Conservation (phyloP, 2,329 filamentous ascomycete species). For the Aspergillus pseudoterreus region DNA sequence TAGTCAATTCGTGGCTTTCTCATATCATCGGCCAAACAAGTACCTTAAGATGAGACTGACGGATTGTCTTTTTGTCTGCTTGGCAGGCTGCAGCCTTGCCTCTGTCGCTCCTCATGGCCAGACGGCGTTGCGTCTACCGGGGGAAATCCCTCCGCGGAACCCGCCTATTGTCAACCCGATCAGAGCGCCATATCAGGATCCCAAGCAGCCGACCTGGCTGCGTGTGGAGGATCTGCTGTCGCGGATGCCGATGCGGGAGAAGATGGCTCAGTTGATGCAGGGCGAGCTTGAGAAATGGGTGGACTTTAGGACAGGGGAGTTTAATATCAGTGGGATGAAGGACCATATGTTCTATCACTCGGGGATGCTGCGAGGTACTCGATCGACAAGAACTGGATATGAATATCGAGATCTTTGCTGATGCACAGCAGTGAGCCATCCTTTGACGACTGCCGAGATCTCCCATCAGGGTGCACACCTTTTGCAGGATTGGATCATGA, state of each 20-base stretch:
- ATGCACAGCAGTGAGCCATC: not conserved
- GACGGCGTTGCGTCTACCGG: not conserved
- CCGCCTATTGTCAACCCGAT: not conserved
- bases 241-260: not conserved
- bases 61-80: not conserved
- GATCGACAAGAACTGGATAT: not conserved
- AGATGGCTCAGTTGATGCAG: not conserved
- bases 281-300: not conserved
- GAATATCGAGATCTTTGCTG: too few species aligned
- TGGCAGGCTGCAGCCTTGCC: not conserved
- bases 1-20: too few species aligned
- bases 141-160: not conserved
- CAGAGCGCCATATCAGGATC: not conserved
- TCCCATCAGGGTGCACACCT: not conserved
- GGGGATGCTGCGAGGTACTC: not conserved
- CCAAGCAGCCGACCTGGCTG: not conserved
- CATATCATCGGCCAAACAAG: too few species aligned
- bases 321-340: not conserved
- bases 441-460: not conserved
- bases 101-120: not conserved
- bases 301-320: not conserved
- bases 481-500: not conserved
- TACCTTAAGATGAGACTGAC: too few species aligned
- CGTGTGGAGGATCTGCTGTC: not conserved
- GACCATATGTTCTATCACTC: not conserved